These are phyloP conservation scores for Annulohypoxylon truncatum DNA, from an alignment of 2,329 filamentous ascomycete genomes.

Conservation along the genomic window DNA sequence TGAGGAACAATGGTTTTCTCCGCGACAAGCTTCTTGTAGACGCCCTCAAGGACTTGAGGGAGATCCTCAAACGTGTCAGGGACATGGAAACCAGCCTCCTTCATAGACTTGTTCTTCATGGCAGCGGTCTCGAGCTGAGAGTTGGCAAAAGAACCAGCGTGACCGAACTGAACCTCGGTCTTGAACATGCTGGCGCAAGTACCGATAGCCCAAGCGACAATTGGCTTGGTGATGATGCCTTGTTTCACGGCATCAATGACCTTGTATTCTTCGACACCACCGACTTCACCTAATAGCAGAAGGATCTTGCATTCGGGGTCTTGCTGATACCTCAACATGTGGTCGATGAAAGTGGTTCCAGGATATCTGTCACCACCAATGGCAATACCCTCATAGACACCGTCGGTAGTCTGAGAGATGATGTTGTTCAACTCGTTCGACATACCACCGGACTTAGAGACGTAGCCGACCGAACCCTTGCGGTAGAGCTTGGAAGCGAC, in stretches of 20 bases:
- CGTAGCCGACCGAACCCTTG: conserved; percentile 97
- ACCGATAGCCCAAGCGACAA: conserved; percentile 99
- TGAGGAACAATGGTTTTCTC: conserved; percentile 86
- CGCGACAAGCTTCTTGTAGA: conserved; percentile 90
- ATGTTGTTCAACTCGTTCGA: conserved; percentile 99
- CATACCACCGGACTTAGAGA: conserved; percentile 99
- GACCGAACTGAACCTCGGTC: conserved; percentile 99
- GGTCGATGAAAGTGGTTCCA: conserved; percentile 99
- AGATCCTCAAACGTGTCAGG: conserved; percentile 98
- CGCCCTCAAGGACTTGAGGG: conserved; percentile 77
- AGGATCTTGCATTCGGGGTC: conserved; percentile 99
- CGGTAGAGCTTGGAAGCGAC: conserved; percentile 99
- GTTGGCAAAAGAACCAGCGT: conserved; percentile 98
- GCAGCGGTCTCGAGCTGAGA: conserved; percentile 98
- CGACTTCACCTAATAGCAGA: conserved; percentile 94
- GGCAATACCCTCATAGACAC: conserved; percentile 98
- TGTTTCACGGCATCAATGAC: conserved; percentile 98
- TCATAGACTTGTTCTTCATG: conserved; percentile 97
- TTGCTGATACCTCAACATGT: conserved; percentile 94
- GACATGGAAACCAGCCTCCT: conserved; percentile 91
- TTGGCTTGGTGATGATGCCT: conserved; percentile 95
- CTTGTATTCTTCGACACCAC: conserved; percentile 99
- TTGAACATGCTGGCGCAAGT: conserved; percentile 99
- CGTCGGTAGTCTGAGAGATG: conserved; percentile 93
- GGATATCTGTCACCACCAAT: conserved; percentile 99